Conservation (phyloP, 140 eudicot genomes). For the Senecio squalidus region DNA sequence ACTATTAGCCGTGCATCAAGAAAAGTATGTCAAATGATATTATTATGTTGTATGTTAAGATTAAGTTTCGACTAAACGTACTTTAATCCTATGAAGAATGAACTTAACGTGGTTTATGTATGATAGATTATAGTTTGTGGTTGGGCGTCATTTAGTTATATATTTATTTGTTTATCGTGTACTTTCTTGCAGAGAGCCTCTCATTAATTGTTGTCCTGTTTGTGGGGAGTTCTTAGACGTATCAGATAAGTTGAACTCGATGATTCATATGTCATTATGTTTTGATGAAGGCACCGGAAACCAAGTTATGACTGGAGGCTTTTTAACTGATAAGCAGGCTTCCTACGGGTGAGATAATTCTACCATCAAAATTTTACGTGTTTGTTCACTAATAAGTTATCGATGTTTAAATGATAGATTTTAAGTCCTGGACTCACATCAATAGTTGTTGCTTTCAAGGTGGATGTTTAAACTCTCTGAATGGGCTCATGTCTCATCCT, state of each 20-base stretch:
- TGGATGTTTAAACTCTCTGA: conserved; percentile 99
- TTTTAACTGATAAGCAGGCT: conserved; percentile 95
- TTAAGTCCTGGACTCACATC: conserved; percentile 9
- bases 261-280: conserved; percentile 91
- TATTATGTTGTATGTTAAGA: neutral
- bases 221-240: conserved; percentile 80
- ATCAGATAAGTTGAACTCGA: conserved; percentile 56
- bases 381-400: neutral
- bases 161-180: conserved; percentile 5
- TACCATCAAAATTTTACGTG: neutral
- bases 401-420: conserved; percentile 1
- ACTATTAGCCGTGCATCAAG: conserved; percentile 84
- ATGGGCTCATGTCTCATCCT: conserved; percentile 92
- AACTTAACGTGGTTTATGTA: neutral
- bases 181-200: conserved; percentile 64
- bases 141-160: neutral
- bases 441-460: conserved; percentile 31
- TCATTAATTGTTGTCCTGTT: conserved; percentile 81
- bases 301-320: conserved; percentile 94
- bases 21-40: conserved; percentile 48
- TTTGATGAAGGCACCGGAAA: conserved; percentile 98
- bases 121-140: neutral
- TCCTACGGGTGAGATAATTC: conserved; percentile 66
- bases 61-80: neutral
- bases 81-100: neutral